Base-by-base conservation (phyloP, 2,329 filamentous ascomycete genomes). In the Xylariaceae sp. region DNA sequence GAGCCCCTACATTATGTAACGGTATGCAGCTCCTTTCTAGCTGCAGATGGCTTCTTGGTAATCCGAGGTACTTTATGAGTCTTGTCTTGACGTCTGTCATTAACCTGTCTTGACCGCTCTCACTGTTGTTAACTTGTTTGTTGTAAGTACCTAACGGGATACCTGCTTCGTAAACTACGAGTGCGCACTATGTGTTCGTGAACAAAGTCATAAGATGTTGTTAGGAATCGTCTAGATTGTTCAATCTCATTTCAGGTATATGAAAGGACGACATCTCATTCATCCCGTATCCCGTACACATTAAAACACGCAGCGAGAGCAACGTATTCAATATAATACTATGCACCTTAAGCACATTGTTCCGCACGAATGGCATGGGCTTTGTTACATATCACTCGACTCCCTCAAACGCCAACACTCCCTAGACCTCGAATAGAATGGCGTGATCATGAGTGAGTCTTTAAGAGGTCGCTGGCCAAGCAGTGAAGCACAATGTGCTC, bases 11-110 rank as follows among this genome's bases (percentile, higher is more conserved):
- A 45, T 45, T 45, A 45, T 45, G 23, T 35, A 51, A 44, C 57
- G 51, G 62, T 62, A 72, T 75, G 73, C 74, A 75, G 23, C 72
- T 74, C 74, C 74, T 74, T 73, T 74, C 72, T 74, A 45, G 10
- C 13, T 45, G 9, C 42, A 45, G 9, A 13, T 13, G 42, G n/a
- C 5, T 15, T 13, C 11, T 11, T 13, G 13, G 42, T 42, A 30
- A 30, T 30, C 23, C 4, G 37, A 13, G 9, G 37, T 42, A 58
- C 51, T 59, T 2, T 23, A 44, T 18, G 7, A 45, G 47, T 51
- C 39, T 9, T 45, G n/a, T 45, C 42, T 13, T 13, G 10, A 45
- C 13, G 5, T 45, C 37, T 42, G 37, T 42, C 8, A 7, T 10
- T 13, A 9, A 10, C 37, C 11, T 52, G 10, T 34, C 34, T 51